A percentile compares a stretch with the other conserved stretches of the same genome.
These are phyloP conservation scores for Forsythia suspensa DNA, from an alignment of 257 asterid species.

Conservation along the genomic window DNA sequence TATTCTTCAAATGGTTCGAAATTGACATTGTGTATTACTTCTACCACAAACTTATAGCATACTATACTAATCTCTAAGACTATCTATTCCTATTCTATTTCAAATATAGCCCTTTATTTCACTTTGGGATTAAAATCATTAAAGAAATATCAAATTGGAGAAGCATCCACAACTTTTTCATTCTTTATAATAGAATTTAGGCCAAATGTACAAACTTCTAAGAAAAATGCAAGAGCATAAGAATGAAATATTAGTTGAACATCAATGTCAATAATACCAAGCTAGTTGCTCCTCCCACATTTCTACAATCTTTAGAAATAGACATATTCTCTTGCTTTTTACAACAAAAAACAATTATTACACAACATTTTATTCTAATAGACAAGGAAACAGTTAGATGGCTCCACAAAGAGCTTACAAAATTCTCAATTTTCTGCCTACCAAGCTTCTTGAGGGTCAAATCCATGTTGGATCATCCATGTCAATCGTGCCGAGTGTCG, in stretches of 20 bases:
- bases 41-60: too few species aligned
- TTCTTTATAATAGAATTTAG: not conserved
- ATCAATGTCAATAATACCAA: not conserved
- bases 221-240: not conserved
- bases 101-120: too few species aligned
- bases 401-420: not conserved
- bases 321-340: not conserved
- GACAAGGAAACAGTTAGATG: too few species aligned
- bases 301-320: not conserved
- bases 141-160: not conserved
- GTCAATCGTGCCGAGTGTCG: not conserved
- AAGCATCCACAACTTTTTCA: not conserved
- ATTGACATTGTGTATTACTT: too few species aligned
- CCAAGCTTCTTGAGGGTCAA: not conserved
- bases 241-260: not conserved
- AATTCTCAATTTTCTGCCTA: not conserved
- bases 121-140: too few species aligned
- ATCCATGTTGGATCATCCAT: not conserved
- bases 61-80: too few species aligned
- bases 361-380: not conserved
- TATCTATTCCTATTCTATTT: too few species aligned
- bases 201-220: not conserved
- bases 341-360: not conserved
- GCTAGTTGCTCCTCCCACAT: not conserved
- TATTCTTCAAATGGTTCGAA: too few species aligned